Conservation (phyloP, 148 eudicot species). For the Cornus florida region DNA sequence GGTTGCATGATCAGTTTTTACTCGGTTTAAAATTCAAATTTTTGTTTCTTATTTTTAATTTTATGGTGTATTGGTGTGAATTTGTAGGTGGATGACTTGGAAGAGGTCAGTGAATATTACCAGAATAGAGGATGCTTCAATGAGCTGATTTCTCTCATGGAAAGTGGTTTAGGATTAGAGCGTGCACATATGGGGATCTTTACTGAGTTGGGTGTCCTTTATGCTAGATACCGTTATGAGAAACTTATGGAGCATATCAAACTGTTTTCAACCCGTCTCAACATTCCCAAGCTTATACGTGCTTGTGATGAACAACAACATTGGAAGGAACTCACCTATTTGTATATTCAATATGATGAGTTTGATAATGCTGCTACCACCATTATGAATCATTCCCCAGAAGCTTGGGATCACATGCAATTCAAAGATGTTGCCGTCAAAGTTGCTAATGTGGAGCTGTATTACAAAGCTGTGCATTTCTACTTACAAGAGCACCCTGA, state of each 20-base stretch:
- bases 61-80: neutral
- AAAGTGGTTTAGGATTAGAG: slow-evolving; percentile 97
- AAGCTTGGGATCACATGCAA: slow-evolving; percentile 99
- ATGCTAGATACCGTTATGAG: slow-evolving; percentile 94
- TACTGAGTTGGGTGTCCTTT: slow-evolving; percentile 93
- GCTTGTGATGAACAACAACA: slow-evolving; percentile 99
- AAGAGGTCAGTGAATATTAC: slow-evolving; percentile 90
- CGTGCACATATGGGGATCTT: slow-evolving; percentile 99
- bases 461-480: slow-evolving; percentile 95
- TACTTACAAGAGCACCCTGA: slow-evolving; percentile 97
- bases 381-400: slow-evolving; percentile 98
- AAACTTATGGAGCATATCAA: slow-evolving; percentile 99
- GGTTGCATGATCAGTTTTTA: neutral
- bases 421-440: slow-evolving; percentile 91
- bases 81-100: slow-evolving; percentile 86
- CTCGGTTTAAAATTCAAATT: neutral
- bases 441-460: slow-evolving; percentile 97
- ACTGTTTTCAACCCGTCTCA: slow-evolving; percentile 93
- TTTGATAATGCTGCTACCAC: slow-evolving; percentile 98
- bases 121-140: slow-evolving; percentile 95
- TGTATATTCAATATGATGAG: slow-evolving; percentile 94
- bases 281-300: slow-evolving; percentile 94
- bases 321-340: slow-evolving; percentile 92
- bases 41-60: neutral
- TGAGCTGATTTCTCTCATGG: slow-evolving; percentile 91